phyloP scores from a whole-genome alignment of 2,329 filamentous ascomycete genomes.

The Exophiala sideris region DNA sequence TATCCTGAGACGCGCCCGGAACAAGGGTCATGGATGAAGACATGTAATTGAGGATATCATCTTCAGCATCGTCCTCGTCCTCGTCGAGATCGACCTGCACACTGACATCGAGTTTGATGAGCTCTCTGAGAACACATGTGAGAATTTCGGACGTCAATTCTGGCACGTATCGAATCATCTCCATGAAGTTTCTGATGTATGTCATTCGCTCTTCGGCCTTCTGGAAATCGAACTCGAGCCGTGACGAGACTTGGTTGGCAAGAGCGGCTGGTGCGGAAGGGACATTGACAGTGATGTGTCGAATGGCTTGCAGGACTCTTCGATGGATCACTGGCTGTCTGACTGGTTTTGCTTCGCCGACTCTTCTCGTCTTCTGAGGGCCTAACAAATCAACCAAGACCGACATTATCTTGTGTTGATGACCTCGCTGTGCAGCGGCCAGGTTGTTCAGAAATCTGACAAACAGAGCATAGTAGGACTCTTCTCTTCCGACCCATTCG shows the following conservation, averaged over 20 bases:
- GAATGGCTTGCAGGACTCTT: slow-evolving; percentile 71
- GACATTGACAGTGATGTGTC: slow-evolving; percentile 73
- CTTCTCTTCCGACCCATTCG: slow-evolving; percentile 61
- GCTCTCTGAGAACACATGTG: slow-evolving; percentile 75
- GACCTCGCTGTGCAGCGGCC: slow-evolving; percentile 77
- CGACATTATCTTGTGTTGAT: slow-evolving; percentile 68
- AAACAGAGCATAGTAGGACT: slow-evolving; percentile 56
- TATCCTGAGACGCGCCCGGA: slow-evolving; percentile 34
- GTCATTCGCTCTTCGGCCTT: slow-evolving; percentile 74
- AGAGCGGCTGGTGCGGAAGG: slow-evolving; percentile 73
- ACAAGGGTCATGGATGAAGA: slow-evolving; percentile 28
- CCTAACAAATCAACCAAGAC: slow-evolving; percentile 80
- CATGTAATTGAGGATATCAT: slow-evolving; percentile 63
- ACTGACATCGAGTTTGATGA: slow-evolving; percentile 93
- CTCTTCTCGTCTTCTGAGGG: slow-evolving; percentile 51
- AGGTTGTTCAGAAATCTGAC: slow-evolving; percentile 59
- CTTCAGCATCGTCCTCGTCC: slow-evolving; percentile 80
- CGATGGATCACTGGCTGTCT: slow-evolving; percentile 63
- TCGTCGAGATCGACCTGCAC: slow-evolving; percentile 93
- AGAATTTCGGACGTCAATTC: slow-evolving; percentile 76
- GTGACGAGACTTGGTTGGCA: slow-evolving; percentile 61
- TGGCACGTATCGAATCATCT: slow-evolving; percentile 71
- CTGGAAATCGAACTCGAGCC: slow-evolving; percentile 75
- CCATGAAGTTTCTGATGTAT: slow-evolving; percentile 83
- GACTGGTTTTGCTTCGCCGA: slow-evolving; percentile 57